A percentile compares a stretch with the other conserved stretches of the same genome.
phyloP scores from a whole-genome alignment of 768 basidiomycete species.

The Baorangia bicolor region DNA sequence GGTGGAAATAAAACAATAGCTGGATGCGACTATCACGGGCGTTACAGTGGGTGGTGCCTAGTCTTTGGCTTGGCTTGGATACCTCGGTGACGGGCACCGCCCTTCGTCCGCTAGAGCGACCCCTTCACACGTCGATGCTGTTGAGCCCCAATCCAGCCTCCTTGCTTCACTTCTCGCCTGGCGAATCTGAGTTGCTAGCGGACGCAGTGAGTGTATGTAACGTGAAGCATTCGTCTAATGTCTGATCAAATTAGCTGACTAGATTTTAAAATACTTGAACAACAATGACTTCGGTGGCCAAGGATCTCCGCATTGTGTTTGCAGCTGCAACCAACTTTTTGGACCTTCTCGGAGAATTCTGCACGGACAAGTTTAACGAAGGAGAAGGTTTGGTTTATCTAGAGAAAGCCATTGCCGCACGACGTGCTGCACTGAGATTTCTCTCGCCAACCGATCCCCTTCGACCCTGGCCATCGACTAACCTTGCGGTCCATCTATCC shows the following conservation, averaged over 20 bases:
- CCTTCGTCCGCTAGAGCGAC: not conserved
- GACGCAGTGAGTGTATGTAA: not conserved
- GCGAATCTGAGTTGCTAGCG: not conserved
- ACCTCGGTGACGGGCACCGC: too few relatives aligned
- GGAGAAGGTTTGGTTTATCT: constrained; percentile 6
- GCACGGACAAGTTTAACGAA: not conserved
- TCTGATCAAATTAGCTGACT: not conserved
- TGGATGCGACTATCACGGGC: too few relatives aligned
- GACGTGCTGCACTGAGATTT: constrained; percentile 1
- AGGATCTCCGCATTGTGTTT: not conserved
- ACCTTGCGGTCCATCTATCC: not conserved
- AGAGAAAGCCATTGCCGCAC: constrained; percentile 20
- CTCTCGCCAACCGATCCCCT: not conserved
- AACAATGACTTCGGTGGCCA: not conserved
- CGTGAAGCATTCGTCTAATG: not conserved
- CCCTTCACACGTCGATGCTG: not conserved
- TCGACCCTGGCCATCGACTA: not conserved
- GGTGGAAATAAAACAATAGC: too few relatives aligned
- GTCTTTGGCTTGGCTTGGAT: not conserved
- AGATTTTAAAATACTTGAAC: not conserved
- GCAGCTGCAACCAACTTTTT: not conserved
- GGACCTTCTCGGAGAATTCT: not conserved
- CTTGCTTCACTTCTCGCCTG: not conserved
- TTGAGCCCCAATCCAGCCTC: not conserved
- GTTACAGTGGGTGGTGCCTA: too few relatives aligned